Conservation (phyloP, 2,329 filamentous ascomycete genomes). For the Gnomoniopsis smithogilvyi region DNA sequence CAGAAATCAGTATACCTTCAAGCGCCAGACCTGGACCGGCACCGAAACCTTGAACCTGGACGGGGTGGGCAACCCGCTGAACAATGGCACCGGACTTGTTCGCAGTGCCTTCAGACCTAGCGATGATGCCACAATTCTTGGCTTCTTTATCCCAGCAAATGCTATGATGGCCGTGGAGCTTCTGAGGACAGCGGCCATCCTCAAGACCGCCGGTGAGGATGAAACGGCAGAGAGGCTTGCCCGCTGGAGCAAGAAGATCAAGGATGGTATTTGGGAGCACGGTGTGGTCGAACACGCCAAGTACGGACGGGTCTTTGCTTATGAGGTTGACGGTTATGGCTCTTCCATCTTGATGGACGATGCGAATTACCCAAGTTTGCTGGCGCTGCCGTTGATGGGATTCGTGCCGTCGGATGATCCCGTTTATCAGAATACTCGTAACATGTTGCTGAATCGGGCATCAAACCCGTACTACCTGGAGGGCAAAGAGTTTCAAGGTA, state of each 20-base stretch:
- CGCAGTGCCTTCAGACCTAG: constrained; percentile 92
- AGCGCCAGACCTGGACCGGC: constrained; percentile 72
- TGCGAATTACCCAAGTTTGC: constrained; percentile 78
- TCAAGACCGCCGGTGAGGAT: constrained; percentile 58
- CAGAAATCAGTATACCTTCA: constrained; percentile 83
- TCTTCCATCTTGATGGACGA: constrained; percentile 85
- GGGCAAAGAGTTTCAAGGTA: constrained; percentile 76
- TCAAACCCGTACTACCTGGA: constrained; percentile 88
- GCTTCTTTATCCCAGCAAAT: constrained; percentile 93
- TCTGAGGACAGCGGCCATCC: constrained; percentile 66
- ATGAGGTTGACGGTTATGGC: constrained; percentile 84
- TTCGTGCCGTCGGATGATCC: constrained; percentile 64
- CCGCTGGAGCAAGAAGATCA: constrained; percentile 59
- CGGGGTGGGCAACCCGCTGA: constrained; percentile 89
- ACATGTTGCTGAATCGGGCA: constrained; percentile 65
- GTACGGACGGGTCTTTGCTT: constrained; percentile 79
- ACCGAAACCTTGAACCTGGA: constrained; percentile 85
- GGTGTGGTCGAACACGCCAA: constrained; percentile 74
- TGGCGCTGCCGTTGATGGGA: constrained; percentile 75
- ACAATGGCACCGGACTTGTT: constrained; percentile 77
- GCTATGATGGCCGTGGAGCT: constrained; percentile 95
- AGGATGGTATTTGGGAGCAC: constrained; percentile 77
- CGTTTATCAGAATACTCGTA: constrained; percentile 85
- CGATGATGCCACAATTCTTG: constrained; percentile 90
- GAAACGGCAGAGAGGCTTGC: constrained; percentile 54